Conservation (phyloP, 2,329 filamentous ascomycete genomes). For the Talaromyces sp. region DNA sequence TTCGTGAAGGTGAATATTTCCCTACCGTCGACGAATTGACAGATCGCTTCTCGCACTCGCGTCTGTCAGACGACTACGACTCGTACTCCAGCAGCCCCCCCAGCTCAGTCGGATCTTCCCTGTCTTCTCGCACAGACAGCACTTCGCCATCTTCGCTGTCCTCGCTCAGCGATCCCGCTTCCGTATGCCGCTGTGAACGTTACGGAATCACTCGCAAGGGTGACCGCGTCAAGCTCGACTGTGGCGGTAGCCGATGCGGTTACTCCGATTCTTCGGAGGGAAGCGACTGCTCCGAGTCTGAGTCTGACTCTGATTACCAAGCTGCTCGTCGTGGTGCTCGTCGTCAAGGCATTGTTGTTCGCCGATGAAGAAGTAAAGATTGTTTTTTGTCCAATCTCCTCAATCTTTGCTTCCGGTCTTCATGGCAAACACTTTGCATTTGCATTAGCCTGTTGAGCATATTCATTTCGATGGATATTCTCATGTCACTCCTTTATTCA, state of each 20-base stretch:
- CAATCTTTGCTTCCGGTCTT: not conserved
- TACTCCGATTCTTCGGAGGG: conserved; percentile 63
- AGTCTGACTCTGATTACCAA: conserved; percentile 43
- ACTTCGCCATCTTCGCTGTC: conserved; percentile 60
- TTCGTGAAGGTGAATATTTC: conserved; percentile 73
- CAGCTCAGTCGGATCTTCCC: conserved; percentile 61
- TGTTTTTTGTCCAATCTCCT: not conserved
- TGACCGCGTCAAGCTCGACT: conserved; percentile 93
- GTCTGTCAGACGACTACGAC: conserved; percentile 66
- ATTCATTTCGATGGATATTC: not conserved
- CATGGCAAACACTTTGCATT: not conserved
- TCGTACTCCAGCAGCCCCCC: conserved; percentile 72
- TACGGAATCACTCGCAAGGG: conserved; percentile 94
- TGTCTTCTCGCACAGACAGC: conserved; percentile 68
- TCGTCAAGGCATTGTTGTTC: conserved; percentile 39
- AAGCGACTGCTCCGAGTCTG: conserved; percentile 62
- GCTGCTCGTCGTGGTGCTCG: conserved; percentile 34
- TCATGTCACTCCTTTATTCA: conserved; percentile 1
- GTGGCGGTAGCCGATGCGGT: conserved; percentile 81
- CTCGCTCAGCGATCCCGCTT: conserved; percentile 63
- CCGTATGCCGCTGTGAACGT: conserved; percentile 85
- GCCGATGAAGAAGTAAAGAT: conserved; percentile 29
- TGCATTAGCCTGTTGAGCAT: conserved; percentile 2
- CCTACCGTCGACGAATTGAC: conserved; percentile 74
- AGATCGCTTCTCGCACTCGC: conserved; percentile 68